These are phyloP conservation scores for Marvania coccoides DNA, from an alignment of 139 green algal genomes.

Conservation along the genomic window DNA sequence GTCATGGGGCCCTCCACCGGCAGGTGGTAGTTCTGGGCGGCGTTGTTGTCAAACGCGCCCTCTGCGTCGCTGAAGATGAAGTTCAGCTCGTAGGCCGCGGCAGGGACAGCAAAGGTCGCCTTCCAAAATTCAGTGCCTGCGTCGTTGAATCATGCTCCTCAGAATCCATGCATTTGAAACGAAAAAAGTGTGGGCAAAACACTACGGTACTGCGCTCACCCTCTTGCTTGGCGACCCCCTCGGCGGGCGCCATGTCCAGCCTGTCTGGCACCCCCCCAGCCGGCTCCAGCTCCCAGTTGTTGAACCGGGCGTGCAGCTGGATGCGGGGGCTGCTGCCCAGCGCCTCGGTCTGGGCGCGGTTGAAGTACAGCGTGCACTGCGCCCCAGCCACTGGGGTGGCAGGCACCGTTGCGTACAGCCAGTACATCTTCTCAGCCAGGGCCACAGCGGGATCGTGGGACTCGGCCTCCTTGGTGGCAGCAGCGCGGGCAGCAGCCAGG, in stretches of 20 bases:
- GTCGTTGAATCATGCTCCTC: too few species aligned
- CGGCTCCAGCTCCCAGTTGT: slow-evolving; percentile 58
- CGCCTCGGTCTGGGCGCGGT: slow-evolving; percentile 47
- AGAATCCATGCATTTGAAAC: neutral
- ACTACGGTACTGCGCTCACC: too few species aligned
- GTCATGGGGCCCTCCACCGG: slow-evolving; percentile 34
- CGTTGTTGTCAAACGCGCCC: slow-evolving; percentile 48
- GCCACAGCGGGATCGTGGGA: neutral
- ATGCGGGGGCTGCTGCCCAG: slow-evolving; percentile 39
- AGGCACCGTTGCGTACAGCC: slow-evolving; percentile 66
- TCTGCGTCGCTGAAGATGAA: slow-evolving; percentile 66
- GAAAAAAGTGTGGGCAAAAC: too few species aligned
- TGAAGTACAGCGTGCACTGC: slow-evolving; percentile 53
- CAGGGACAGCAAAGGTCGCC: slow-evolving; percentile 30
- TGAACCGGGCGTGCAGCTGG: slow-evolving; percentile 54
- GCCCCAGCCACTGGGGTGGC: slow-evolving; percentile 57
- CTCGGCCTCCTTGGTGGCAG: neutral
- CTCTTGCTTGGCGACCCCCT: slow-evolving; percentile 25
- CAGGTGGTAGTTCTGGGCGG: slow-evolving; percentile 49
- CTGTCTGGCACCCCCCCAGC: slow-evolving; percentile 5
- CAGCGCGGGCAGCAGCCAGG: neutral
- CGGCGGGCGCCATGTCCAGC: slow-evolving; percentile 38
- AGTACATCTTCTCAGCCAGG: slow-evolving; percentile 23
- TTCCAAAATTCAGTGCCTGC: slow-evolving; percentile 46
- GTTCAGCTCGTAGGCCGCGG: slow-evolving; percentile 69